Conservation (phyloP, 345 rosid species). For the Barbarea vulgaris region DNA sequence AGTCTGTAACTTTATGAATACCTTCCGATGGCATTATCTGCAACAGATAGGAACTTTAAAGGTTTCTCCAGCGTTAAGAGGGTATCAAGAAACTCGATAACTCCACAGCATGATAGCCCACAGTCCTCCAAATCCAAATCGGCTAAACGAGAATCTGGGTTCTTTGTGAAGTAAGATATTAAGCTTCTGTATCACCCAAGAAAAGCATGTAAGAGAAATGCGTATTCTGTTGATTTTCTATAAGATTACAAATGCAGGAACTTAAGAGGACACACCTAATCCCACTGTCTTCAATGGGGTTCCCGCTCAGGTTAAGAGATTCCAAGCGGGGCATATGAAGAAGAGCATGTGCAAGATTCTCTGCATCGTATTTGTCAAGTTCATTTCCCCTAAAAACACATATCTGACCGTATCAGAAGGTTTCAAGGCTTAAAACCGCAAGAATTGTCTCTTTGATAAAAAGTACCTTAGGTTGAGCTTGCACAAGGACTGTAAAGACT, state of each 20-base stretch:
- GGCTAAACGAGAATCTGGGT: constrained; percentile 49
- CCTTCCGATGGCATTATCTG: constrained; percentile 86
- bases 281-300: constrained; percentile 77
- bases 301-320: constrained; percentile 78
- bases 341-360: constrained; percentile 59
- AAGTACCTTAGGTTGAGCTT: constrained; percentile 73
- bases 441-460: constrained; percentile 3
- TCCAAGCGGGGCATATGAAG: constrained; percentile 70
- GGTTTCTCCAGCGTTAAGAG: constrained; percentile 55
- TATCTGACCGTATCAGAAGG: constrained; percentile 23
- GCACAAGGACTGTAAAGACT: constrained; percentile 60
- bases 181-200: constrained; percentile 60
- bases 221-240: constrained; percentile 1
- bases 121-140: constrained; percentile 73
- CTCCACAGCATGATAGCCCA: constrained; percentile 73
- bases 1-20: constrained; percentile 17
- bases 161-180: constrained; percentile 63
- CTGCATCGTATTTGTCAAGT: constrained; percentile 63
- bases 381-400: constrained; percentile 65
- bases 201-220: constrained; percentile 36
- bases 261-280: constrained; percentile 56
- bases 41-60: constrained; percentile 62
- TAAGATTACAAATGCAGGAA: constrained; percentile 19
- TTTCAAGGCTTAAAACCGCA: constrained; percentile 17
- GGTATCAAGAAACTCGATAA: constrained; percentile 53